Base-by-base conservation (phyloP, 2,329 filamentous ascomycete species). In the Exophiala calicioides region DNA sequence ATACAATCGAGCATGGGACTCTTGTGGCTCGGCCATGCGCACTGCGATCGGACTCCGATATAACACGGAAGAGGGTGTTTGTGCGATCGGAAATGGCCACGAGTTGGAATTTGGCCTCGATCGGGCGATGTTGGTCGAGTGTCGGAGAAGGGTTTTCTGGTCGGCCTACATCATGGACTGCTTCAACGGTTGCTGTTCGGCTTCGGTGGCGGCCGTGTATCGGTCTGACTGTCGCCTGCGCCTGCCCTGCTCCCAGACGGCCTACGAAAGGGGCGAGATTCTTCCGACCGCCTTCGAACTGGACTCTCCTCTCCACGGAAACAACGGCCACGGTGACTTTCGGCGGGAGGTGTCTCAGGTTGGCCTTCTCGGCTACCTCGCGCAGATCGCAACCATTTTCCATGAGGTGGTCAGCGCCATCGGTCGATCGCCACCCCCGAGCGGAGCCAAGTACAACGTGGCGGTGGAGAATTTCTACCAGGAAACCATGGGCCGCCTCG, bases 81-180 rank as follows among this genome's bases (percentile, higher is more conserved):
- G 78, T 66, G 51, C 71, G 62, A 59, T 75, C 4, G 64, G 67
- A 1, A 75, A 77, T 38, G 66, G 67, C 10, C 59, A 66, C n/a
- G 59, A 60, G 0, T 77, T 73, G 42, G 79, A 80, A 3, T 82
- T 80, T 58, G 78, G 74, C 15, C 71, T 86, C 53, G 78, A 76
- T 56, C 74, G 72, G 47, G 65, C 67, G 38, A 79, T 78, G 21
- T 77, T 83, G 56, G 75, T 77, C 18, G 86, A 90, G 65, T 84
- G 82, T 57, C 76, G 81, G 50, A 76, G 85, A 53, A 75, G 86
- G 45, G 88, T 84, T 0, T 84, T 88, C 59, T 90, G 85, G 85
- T 79, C 81, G 20, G 77, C 81, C 40, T 86, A 84, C 56, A 68
- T 88, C 57, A 76, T 86, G 63, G 86, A 89, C 68, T 78, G 83